Conservation (phyloP, 371 early-diverging fungal genomes). For the Nosema muscidifuracis region DNA sequence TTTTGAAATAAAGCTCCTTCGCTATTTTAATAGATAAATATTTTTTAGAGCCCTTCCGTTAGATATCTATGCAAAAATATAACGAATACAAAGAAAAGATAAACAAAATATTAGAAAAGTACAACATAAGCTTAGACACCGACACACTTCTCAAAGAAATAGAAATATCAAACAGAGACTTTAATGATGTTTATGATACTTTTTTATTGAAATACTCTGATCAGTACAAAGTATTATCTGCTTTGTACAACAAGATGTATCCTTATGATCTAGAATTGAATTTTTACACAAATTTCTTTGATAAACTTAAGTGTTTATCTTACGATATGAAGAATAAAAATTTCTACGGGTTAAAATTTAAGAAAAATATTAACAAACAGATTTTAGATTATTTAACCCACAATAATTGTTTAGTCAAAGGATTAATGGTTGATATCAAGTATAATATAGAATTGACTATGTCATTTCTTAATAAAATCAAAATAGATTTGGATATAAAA, state of each 20-base stretch:
- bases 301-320: neutral
- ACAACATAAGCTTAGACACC: neutral
- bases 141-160: neutral
- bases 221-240: neutral
- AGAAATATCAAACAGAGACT: neutral
- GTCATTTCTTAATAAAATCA: neutral
- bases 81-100: neutral
- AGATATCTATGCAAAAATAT: neutral
- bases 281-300: neutral
- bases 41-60: too few species aligned
- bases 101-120: neutral
- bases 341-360: neutral
- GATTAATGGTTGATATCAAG: neutral
- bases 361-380: neutral
- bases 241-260: neutral
- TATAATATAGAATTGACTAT: neutral
- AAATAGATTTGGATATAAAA: neutral
- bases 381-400: neutral
- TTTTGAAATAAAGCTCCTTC: too few species aligned
- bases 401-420: neutral
- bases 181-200: neutral
- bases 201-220: conserved; percentile 2
- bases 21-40: too few species aligned
- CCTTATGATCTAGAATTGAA: conserved; percentile 6
- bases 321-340: neutral